Evolutionary conservation across 2,329 filamentous ascomycete species (phyloP).

Genomic region (Ceratocystis huliohia): DNA sequence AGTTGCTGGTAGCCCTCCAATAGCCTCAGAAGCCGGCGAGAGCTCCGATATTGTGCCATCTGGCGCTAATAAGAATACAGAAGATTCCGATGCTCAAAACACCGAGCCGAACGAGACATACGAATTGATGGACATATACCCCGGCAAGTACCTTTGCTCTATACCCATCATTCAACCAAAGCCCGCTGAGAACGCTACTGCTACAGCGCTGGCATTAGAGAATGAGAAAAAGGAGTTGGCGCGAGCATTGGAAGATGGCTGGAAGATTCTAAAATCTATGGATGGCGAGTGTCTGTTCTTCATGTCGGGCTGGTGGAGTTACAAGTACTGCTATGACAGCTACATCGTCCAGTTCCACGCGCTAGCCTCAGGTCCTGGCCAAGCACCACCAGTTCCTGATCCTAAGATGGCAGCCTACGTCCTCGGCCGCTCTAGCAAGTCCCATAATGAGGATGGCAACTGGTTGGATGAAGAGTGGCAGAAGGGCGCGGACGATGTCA

Average conservation of each 20-base stretch:
- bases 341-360: conserved; percentile 87
- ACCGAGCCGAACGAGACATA: conserved; percentile 35
- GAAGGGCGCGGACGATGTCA: conserved; percentile 16
- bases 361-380: conserved; percentile 51
- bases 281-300: conserved; percentile 70
- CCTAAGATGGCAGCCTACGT: conserved; percentile 62
- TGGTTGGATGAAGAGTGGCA: conserved; percentile 27
- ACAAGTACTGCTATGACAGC: conserved; percentile 82
- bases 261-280: conserved; percentile 67
- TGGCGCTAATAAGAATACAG: conserved; percentile 16
- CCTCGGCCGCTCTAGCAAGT: conserved; percentile 42
- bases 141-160: conserved; percentile 67
- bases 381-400: conserved; percentile 65
- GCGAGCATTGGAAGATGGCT: conserved; percentile 63
- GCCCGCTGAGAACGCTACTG: conserved; percentile 47
- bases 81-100: conserved; percentile 20
- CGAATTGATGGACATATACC: conserved; percentile 60
- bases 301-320: conserved; percentile 87
- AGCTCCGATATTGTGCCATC: conserved; percentile 30
- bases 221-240: conserved; percentile 71
- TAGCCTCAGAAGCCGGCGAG: neutral
- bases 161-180: conserved; percentile 57
- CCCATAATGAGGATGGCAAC: conserved; percentile 24
- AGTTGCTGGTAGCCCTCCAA: conserved; percentile 9
- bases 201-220: conserved; percentile 52